Conservation (phyloP, 768 basidiomycete species). For the Leccinum subgranulosum region DNA sequence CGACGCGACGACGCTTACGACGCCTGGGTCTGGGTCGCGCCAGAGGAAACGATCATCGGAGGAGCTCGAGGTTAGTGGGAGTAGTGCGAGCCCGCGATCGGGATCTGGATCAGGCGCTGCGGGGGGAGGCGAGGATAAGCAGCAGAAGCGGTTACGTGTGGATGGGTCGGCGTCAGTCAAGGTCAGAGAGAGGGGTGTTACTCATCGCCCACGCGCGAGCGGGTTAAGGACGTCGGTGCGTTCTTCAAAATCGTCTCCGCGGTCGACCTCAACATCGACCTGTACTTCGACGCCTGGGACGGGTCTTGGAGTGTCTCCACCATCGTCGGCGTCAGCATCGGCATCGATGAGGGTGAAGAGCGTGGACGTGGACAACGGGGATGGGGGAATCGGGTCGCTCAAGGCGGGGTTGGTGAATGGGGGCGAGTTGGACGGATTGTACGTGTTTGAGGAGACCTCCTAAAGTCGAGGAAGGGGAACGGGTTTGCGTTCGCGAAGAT, state of each 20-base stretch:
- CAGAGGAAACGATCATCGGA: constrained; percentile 50
- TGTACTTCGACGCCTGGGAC: constrained; percentile 4
- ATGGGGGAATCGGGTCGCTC: constrained; percentile 17
- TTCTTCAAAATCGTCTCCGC: constrained; percentile 10
- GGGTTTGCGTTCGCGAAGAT: background rate
- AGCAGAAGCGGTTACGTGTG: constrained; percentile 30
- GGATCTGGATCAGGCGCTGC: background rate
- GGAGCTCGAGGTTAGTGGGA: constrained; percentile 37
- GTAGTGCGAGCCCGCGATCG: constrained; percentile 8
- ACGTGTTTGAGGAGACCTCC: constrained; percentile 28
- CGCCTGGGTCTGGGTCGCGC: constrained; percentile 16
- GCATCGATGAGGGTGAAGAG: constrained; percentile 21
- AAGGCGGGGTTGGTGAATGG: constrained; percentile 30
- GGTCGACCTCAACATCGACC: background rate
- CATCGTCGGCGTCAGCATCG: constrained; percentile 20
- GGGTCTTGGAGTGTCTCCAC: constrained; percentile 2
- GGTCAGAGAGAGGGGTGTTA: background rate
- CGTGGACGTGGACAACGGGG: constrained; percentile 12
- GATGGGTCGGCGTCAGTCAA: constrained; percentile 16
- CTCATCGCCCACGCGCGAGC: background rate
- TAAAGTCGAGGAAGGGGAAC: background rate
- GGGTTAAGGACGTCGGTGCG: background rate
- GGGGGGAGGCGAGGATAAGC: constrained; percentile 13
- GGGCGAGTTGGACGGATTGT: constrained; percentile 30
- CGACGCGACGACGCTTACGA: background rate